A percentile compares a stretch with the other conserved stretches of the same genome.
phyloP scores from a whole-genome alignment of 2,329 filamentous ascomycete species.

The Raffaelea albimanens region DNA sequence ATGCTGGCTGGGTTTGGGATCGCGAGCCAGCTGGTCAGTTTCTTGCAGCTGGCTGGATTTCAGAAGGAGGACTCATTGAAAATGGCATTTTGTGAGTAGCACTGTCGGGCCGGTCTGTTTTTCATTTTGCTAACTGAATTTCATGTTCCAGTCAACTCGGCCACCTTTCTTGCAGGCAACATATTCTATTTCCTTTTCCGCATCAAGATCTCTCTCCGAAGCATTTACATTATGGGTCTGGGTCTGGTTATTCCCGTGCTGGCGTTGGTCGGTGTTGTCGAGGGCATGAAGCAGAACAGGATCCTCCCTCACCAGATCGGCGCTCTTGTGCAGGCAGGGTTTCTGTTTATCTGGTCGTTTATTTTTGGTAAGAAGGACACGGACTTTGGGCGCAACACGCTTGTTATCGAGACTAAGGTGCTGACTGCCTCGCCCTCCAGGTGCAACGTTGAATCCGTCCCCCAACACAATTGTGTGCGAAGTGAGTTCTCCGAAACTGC shows the following conservation, averaged over 20 bases:
- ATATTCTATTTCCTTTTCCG: conserved; percentile 31
- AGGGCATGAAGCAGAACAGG: conserved; percentile 24
- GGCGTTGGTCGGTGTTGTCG: conserved; percentile 32
- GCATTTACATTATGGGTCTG: conserved; percentile 29
- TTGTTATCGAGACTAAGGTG: not conserved
- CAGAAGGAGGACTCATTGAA: conserved; percentile 25
- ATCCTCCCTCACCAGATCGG: conserved; percentile 15
- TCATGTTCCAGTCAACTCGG: conserved; percentile 9
- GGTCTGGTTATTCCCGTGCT: conserved; percentile 23
- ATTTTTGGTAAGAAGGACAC: conserved; percentile 7
- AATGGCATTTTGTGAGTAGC: conserved; percentile 19
- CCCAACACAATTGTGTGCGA: conserved; percentile 14
- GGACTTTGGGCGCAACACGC: too few species aligned
- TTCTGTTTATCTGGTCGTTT: conserved; percentile 33
- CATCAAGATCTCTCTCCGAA: conserved; percentile 32
- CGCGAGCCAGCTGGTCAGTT: conserved; percentile 21
- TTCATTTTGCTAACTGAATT: too few species aligned
- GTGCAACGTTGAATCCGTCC: conserved; percentile 10
- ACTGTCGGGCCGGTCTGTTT: not conserved
- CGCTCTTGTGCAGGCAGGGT: conserved; percentile 29
- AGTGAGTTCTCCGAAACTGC: conserved; percentile 11
- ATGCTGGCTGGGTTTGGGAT: conserved; percentile 24
- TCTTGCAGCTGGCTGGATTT: conserved; percentile 23
- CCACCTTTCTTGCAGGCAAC: conserved; percentile 26
- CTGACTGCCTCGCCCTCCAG: not conserved